Evolutionary conservation across 23 red algal genomes (phyloP).

Genomic region (Gracilaria domingensis): DNA sequence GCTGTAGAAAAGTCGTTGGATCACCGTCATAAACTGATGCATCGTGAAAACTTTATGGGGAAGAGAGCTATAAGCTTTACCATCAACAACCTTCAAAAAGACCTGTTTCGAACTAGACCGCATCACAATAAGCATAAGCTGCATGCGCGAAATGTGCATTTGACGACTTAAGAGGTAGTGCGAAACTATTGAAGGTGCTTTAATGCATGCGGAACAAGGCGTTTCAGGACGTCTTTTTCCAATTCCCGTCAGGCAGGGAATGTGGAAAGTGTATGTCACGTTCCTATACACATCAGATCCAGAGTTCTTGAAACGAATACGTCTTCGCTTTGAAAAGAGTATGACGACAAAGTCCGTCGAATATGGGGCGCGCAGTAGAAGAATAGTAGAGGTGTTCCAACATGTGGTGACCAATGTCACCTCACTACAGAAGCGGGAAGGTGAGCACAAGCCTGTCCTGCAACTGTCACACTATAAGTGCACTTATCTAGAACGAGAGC

Average conservation of each 20-base stretch:
- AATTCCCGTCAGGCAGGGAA: neutral
- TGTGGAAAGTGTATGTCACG: slow-evolving; percentile 23
- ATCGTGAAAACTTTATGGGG: neutral
- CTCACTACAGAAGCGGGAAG: neutral
- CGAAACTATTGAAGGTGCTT: slow-evolving; percentile 4
- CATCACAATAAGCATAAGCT: neutral
- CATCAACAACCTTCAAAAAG: neutral
- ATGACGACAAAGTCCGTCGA: neutral
- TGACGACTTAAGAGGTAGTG: too few species aligned
- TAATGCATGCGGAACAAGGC: neutral
- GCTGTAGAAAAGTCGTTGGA: neutral
- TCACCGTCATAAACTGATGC: neutral
- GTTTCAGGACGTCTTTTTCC: neutral
- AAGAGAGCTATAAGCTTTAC: neutral
- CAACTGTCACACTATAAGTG: slow-evolving; percentile 22
- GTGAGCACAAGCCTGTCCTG: slow-evolving; percentile 8
- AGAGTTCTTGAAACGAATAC: neutral
- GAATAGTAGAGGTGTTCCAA: neutral
- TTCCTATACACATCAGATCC: slow-evolving; percentile 2
- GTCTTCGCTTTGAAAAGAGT: neutral
- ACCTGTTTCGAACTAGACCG: neutral
- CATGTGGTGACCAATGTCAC: neutral
- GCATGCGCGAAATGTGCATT: too few species aligned
- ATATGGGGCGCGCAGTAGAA: neutral
- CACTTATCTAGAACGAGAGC: neutral